Evolutionary conservation across 2,329 filamentous ascomycete genomes (phyloP), one percentile per base, ranked within the genome.

Genomic region (Colletotrichum sp.): DNA sequence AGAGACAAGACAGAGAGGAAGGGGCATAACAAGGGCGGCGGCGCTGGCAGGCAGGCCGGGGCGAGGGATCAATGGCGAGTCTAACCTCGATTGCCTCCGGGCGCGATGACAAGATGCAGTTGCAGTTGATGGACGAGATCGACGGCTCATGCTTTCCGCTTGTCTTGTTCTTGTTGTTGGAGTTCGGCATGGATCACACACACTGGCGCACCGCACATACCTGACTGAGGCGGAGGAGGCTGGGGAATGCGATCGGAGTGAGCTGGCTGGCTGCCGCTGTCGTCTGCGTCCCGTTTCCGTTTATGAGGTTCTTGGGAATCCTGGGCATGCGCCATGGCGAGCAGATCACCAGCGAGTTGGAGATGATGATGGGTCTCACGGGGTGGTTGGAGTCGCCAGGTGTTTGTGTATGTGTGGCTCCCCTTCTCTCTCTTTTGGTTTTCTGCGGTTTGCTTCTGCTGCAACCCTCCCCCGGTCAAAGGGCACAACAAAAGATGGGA

Each of bases 221-320:
- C 86, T 84, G 86, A 85, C 78, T 86, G 85, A 76, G 85, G 84
- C 75, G 83, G 85, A 76, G 84, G 84, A 80, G 85, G 86, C 80
- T 87, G 87, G 77, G 85, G 85, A 76, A 86, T 86, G 76, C 84
- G 84, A 78, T 85, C 84, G 77, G 82, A 77, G 75, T 84, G 84
- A 64, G 79, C 78, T 77, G 80, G 79, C 78, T 85, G 86, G 74
- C 79, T 81, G 79, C 84, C 84, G 77, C 79, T 83, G 80, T 89
- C 87, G 79, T 89, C 87, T 73, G 83, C 79, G 77, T 87, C 86
- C 78, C 87, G 87, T 80, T 89, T 89, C 78, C 88, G 86, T 83
- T 89, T 89, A 81, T 85, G 84, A 77, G 84, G 81, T 71, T 88
- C 85, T 70, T 81, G 77, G 43, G 75, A 69, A 36, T 86, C 86